These are phyloP conservation scores for Calonectria multiphialidica DNA, from an alignment of 2,329 filamentous ascomycete species.

Conservation along the genomic window DNA sequence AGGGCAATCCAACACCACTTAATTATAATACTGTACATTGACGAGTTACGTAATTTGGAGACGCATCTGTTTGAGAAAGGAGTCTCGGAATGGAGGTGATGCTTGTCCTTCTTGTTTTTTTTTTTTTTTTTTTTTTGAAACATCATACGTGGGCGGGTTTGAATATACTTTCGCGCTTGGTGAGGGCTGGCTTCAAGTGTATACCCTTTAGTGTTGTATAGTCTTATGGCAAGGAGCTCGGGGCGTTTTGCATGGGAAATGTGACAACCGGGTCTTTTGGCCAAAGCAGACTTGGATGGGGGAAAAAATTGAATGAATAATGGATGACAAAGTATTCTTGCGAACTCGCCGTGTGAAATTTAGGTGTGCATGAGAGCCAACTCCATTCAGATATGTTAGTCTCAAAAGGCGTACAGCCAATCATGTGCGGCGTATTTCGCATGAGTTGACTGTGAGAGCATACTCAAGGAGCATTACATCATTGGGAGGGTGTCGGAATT, in stretches of 20 bases:
- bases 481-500: slow-evolving; percentile 32
- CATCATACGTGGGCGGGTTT: slow-evolving; percentile 16
- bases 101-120: not conserved
- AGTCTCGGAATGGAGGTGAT: not conserved
- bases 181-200: slow-evolving; percentile 35
- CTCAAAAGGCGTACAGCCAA: not conserved
- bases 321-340: not conserved
- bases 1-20: slow-evolving; percentile 7
- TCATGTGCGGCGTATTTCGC: slow-evolving; percentile 16
- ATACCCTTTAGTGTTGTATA: slow-evolving; percentile 39
- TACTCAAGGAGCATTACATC: slow-evolving; percentile 21
- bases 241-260: slow-evolving; percentile 34
- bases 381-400: not conserved
- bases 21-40: slow-evolving; percentile 21
- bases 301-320: not conserved
- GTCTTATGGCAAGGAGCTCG: slow-evolving; percentile 30
- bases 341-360: not conserved
- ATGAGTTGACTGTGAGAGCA: not conserved
- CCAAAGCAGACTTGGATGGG: not conserved
- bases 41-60: slow-evolving; percentile 18
- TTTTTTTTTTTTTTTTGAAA: not conserved
- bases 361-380: not conserved
- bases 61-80: not conserved
- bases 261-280: not conserved
- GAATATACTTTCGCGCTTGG: slow-evolving; percentile 23